Evolutionary conservation across 2,329 filamentous ascomycete genomes (phyloP), one percentile per base, ranked within the genome.

Genomic region (Ophiostoma sp.): DNA sequence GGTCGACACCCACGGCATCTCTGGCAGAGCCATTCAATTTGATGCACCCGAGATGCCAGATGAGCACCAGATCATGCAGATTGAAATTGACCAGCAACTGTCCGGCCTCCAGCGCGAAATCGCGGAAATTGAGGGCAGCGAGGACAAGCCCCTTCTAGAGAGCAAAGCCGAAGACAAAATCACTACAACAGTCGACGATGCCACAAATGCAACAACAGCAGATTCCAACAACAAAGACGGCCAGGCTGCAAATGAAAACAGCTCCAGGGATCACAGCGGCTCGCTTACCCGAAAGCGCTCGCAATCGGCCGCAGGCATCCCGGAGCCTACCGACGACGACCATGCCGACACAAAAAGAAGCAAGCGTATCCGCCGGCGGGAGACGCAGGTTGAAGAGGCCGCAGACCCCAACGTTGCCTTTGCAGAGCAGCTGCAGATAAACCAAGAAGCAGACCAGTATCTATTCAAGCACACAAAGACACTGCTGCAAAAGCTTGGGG

Each of bases 341-440:
- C 81, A 80, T 38, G 79, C 78, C 1, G 81, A 84, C 11, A 83
- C 85, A 67, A 89, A 88, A 73, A 80, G 87, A 68, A 89, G 87
- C 76, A 90, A 90, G 74, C 80, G 88, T 65, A 87, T 87, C 42
- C 82, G 87, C 63, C 83, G 86, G 18, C 81, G 87, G 67, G 87
- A 89, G 60, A 84, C 82, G 3, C 80, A 83, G 76, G 71, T 78
- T 9, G 85, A 85, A 47, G 86, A 87, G 65, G 76, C 78, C 0
- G 75, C 83, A 14, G 85, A 87, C 70, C 79, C 84, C 6, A 83
- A 80, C 66, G 81, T 80, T 0, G 77, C 83, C 40, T 80, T 83
- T 66, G 82, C 84, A 1, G 82, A 81, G 66, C 84, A 87, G 72
- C 76, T 88, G 4, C 82, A 85, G 72, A 82, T 83, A 1, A 84